phyloP scores from a whole-genome alignment of 768 basidiomycete species.

The Suillus paluster region DNA sequence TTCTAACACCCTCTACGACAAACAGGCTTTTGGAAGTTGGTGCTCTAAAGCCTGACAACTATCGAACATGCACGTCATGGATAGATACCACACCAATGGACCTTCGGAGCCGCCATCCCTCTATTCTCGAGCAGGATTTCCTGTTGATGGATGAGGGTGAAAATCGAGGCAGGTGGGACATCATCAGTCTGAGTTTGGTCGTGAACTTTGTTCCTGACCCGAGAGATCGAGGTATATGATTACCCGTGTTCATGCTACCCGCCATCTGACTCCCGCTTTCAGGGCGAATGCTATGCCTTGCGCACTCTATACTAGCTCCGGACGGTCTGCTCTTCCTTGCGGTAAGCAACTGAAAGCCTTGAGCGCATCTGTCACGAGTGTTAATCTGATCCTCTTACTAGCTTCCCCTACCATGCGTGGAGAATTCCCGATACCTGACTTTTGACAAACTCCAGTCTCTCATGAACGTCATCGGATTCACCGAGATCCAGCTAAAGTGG shows the following conservation, averaged over 20 bases:
- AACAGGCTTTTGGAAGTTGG: conserved; percentile 86
- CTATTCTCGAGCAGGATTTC: conserved; percentile 88
- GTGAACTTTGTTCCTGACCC: conserved; percentile 86
- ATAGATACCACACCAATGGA: conserved; percentile 80
- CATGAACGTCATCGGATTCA: conserved; percentile 70
- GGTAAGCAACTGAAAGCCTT: conserved; percentile 44
- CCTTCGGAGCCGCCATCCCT: conserved; percentile 80
- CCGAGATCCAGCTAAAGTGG: conserved; percentile 61
- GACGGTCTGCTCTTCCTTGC: conserved; percentile 72
- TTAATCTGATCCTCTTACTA: conserved; percentile 33
- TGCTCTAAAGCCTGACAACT: conserved; percentile 86
- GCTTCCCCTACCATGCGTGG: conserved; percentile 85
- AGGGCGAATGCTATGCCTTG: conserved; percentile 76
- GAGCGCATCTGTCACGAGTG: background rate
- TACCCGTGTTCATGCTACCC: background rate
- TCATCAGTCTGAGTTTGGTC: conserved; percentile 86
- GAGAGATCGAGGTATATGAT: conserved; percentile 66
- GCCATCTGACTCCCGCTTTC: conserved; percentile 11
- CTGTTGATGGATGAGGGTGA: conserved; percentile 58
- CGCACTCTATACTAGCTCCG: conserved; percentile 56
- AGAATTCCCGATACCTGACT: conserved; percentile 84
- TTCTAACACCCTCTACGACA: background rate
- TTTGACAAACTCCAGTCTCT: conserved; percentile 58
- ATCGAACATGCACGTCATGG: conserved; percentile 67
- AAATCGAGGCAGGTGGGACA: conserved; percentile 67